phyloP scores from a whole-genome alignment of 257 asterid genomes.

The Solanum gandarillasii region DNA sequence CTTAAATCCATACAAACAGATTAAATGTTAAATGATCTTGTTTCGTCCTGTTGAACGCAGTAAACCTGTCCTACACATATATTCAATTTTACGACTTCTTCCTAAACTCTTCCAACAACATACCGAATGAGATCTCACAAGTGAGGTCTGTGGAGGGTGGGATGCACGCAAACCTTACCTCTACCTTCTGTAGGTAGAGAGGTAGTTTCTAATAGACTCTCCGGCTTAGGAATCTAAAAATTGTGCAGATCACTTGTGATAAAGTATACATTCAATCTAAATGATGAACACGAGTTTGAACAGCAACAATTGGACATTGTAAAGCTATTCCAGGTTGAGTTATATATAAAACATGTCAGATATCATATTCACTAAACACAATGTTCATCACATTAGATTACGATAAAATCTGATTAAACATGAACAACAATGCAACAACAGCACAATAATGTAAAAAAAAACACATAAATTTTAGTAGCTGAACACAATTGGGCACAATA shows the following conservation, averaged over 20 bases:
- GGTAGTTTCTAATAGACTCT: background rate
- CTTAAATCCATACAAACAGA: background rate
- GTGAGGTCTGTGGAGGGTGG: background rate
- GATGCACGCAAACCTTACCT: background rate
- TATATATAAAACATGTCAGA: background rate
- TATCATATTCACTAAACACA: background rate
- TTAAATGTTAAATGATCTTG: background rate
- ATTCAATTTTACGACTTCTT: background rate
- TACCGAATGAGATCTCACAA: background rate
- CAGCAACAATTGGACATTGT: background rate
- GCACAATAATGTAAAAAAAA: background rate
- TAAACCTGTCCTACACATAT: background rate
- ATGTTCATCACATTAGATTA: background rate
- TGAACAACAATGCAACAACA: background rate
- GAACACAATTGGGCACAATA: background rate
- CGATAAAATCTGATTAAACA: background rate
- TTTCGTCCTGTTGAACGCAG: background rate
- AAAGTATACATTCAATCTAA: background rate
- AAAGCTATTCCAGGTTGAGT: background rate
- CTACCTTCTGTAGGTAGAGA: background rate
- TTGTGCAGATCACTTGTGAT: background rate
- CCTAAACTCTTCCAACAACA: background rate
- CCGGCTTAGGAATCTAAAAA: background rate
- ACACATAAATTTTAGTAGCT: background rate
- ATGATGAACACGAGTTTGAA: background rate